Conservation (phyloP, 768 basidiomycete species). For the Amanita polypyramis region DNA sequence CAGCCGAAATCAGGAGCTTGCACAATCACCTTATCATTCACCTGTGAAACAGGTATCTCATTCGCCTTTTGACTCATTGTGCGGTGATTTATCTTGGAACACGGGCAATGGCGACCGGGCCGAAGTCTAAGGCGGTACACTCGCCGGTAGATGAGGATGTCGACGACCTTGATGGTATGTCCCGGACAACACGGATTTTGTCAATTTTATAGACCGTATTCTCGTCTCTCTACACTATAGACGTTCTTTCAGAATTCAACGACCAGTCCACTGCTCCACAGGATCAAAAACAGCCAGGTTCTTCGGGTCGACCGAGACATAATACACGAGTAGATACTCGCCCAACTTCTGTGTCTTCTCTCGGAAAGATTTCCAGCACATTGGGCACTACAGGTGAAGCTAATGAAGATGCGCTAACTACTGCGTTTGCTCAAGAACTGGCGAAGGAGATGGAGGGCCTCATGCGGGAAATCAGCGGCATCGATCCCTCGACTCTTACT, state of each 20-base stretch:
- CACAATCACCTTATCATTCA: background rate
- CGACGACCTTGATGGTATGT: constrained; percentile 55
- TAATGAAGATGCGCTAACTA: constrained; percentile 30
- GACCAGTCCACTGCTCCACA: constrained; percentile 19
- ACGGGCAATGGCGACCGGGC: background rate
- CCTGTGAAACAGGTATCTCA: no score
- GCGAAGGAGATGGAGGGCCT: constrained; percentile 40
- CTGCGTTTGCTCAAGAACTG: constrained; percentile 35
- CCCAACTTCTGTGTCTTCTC: constrained; percentile 27
- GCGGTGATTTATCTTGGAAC: no score
- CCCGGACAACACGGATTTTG: background rate
- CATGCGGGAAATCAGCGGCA: constrained; percentile 30
- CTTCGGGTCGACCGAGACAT: constrained; percentile 27
- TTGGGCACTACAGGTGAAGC: constrained; percentile 27
- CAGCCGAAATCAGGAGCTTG: background rate
- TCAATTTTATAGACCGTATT: background rate
- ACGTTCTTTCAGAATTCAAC: constrained; percentile 37
- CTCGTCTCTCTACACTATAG: constrained; percentile 16
- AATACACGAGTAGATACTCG: constrained; percentile 38
- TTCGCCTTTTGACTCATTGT: no score
- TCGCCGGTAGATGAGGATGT: constrained; percentile 39
- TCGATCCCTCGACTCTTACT: background rate
- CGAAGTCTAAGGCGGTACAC: background rate
- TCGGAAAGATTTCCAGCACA: constrained; percentile 14
- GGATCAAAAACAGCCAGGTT: constrained; percentile 16